A percentile compares a stretch with the other conserved stretches of the same genome.
Conservation (phyloP, 352 stramenopile species). For the Globisporangium cystogenes region DNA sequence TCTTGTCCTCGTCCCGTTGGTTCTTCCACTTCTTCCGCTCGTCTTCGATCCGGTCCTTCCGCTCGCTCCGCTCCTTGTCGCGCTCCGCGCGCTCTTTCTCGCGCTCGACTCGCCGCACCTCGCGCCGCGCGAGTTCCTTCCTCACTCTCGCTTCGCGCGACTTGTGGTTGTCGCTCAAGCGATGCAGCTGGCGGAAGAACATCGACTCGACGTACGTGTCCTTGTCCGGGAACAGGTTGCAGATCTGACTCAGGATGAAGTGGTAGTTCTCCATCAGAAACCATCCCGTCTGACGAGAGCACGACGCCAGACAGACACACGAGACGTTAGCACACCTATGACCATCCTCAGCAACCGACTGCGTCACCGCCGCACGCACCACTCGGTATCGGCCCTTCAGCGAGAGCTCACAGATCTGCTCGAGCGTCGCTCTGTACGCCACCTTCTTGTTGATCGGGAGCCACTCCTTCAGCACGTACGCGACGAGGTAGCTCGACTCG, state of each 20-base stretch:
- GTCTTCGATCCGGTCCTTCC: constrained; percentile 36
- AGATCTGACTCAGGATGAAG: constrained; percentile 79
- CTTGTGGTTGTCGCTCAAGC: constrained; percentile 59
- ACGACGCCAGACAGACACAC: constrained; percentile 4
- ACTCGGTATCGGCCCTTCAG: constrained; percentile 67
- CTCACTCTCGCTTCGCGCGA: constrained; percentile 47
- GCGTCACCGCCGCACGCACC: constrained; percentile 24
- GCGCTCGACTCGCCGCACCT: constrained; percentile 49
- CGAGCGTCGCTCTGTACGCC: constrained; percentile 74
- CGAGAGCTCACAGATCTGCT: constrained; percentile 78
- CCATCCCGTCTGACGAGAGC: constrained; percentile 47
- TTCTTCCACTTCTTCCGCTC: constrained; percentile 41
- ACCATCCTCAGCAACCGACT: neutral
- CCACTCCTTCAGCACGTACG: constrained; percentile 82
- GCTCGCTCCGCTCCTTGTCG: constrained; percentile 51
- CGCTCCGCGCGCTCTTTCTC: constrained; percentile 52
- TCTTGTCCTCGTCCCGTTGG: constrained; percentile 60
- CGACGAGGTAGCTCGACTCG: constrained; percentile 79
- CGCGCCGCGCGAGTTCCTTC: constrained; percentile 52
- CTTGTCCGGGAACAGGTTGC: constrained; percentile 67
- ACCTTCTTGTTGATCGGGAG: constrained; percentile 85
- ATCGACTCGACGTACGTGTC: constrained; percentile 75
- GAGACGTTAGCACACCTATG: constrained; percentile 4
- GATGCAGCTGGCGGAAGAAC: constrained; percentile 83
- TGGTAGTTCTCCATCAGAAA: constrained; percentile 83